These are phyloP conservation scores for Globisporangium nodosum DNA, from an alignment of 352 stramenopile genomes.

Conservation along the genomic window DNA sequence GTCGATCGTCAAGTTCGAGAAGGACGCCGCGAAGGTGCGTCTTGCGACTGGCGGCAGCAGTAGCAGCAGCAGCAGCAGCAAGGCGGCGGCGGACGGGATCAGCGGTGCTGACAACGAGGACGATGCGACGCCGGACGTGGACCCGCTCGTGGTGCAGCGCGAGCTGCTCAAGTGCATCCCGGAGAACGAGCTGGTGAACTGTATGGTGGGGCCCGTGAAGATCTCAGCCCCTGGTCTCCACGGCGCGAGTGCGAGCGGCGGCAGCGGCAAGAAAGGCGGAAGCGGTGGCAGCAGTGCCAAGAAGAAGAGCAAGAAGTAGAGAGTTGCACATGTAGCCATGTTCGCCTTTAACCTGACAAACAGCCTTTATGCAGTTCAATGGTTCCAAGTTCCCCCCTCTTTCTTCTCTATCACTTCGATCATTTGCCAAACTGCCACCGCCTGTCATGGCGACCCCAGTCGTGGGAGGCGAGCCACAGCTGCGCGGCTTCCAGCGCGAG, in stretches of 20 bases:
- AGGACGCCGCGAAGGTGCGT: conserved; percentile 23
- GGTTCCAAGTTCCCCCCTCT: too few relatives aligned
- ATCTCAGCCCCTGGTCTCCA: conserved; percentile 72
- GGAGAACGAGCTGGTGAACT: conserved; percentile 87
- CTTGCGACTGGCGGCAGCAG: background rate
- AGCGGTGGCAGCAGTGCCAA: conserved; percentile 9
- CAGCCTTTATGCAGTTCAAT: too few relatives aligned
- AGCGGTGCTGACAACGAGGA: conserved; percentile 19
- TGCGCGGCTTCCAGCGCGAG: conserved; percentile 68
- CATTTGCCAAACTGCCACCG: too few relatives aligned
- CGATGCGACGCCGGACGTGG: conserved; percentile 37
- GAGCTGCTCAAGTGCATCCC: conserved; percentile 87
- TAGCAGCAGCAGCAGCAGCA: background rate
- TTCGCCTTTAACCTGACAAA: too few relatives aligned
- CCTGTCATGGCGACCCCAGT: too few relatives aligned
- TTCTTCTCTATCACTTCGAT: too few relatives aligned
- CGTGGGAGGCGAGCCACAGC: conserved; percentile 5
- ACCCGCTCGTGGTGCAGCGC: conserved; percentile 68
- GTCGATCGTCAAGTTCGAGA: conserved; percentile 68
- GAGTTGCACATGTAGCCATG: too few relatives aligned
- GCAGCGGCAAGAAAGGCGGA: conserved; percentile 37
- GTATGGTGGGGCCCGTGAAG: conserved; percentile 90
- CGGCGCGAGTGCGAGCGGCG: conserved; percentile 22
- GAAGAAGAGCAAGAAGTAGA: conserved; percentile 28
- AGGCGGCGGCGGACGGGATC: background rate